A percentile compares a stretch with the other conserved stretches of the same genome.
These are phyloP conservation scores for Trypanosomatidae sp. DNA, from an alignment of 208 protist species.

Conservation along the genomic window DNA sequence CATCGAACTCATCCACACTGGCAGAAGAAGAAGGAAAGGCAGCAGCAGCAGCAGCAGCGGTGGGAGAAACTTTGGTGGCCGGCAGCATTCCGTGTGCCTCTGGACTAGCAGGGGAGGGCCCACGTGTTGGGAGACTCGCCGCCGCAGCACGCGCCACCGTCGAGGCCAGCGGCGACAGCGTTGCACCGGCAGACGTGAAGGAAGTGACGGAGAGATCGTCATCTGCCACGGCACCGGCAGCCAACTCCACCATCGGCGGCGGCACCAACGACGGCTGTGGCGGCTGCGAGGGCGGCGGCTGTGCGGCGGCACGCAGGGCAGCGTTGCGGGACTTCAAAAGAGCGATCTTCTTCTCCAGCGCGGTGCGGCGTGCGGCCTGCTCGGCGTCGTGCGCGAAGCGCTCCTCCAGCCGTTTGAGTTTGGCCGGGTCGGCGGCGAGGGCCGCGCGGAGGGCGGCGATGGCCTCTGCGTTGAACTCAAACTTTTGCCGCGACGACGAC, in stretches of 20 bases:
- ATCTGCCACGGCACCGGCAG: neutral
- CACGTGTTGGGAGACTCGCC: too few relatives aligned
- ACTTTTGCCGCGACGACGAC: too few relatives aligned
- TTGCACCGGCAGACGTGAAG: neutral
- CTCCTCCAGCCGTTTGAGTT: constrained; percentile 15
- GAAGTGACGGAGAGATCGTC: neutral
- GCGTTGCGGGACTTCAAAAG: neutral
- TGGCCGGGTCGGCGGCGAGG: constrained; percentile 9
- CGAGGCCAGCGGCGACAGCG: neutral
- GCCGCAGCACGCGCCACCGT: too few relatives aligned
- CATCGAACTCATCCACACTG: constrained; percentile 18
- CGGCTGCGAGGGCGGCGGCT: too few relatives aligned
- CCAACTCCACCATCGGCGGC: neutral
- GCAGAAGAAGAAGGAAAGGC: too few relatives aligned
- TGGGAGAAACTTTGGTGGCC: too few relatives aligned
- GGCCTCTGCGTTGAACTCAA: constrained; percentile 18
- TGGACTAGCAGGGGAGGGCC: too few relatives aligned
- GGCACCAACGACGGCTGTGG: too few relatives aligned
- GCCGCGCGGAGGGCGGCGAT: constrained; percentile 15
- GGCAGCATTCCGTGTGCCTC: too few relatives aligned
- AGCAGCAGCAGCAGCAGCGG: too few relatives aligned
- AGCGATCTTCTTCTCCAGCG: constrained; percentile 3
- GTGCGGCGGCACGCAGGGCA: neutral
- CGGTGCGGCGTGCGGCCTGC: constrained; percentile 13
- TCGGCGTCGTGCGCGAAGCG: constrained; percentile 2